These are phyloP conservation scores for Tetragonia tetragonoides DNA, from an alignment of 148 eudicot genomes.

Conservation along the genomic window DNA sequence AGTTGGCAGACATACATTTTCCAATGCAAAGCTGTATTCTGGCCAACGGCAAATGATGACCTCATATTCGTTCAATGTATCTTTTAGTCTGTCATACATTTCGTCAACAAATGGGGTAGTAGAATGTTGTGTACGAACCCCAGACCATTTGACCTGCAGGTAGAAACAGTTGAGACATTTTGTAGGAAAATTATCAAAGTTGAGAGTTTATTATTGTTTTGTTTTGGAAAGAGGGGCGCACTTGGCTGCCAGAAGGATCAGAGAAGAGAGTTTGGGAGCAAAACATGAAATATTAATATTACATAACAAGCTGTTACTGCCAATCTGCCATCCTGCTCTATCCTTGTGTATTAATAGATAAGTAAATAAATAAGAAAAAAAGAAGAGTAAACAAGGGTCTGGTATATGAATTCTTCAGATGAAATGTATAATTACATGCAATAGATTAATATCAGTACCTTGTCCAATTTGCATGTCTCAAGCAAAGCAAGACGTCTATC, in stretches of 20 bases:
- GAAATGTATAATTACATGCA: not conserved
- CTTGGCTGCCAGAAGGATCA: not conserved
- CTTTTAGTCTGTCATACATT: slow-evolving; percentile 72
- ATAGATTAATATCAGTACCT: slow-evolving; percentile 41
- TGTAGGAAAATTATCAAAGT: not conserved
- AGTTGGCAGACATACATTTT: slow-evolving; percentile 50
- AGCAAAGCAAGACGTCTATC: slow-evolving; percentile 86
- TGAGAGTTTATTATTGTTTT: too few relatives aligned
- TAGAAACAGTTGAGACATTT: slow-evolving; percentile 2
- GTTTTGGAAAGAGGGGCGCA: not conserved
- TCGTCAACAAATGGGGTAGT: slow-evolving; percentile 91
- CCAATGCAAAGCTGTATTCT: slow-evolving; percentile 76
- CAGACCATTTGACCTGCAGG: slow-evolving; percentile 83
- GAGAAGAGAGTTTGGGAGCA: slow-evolving; percentile 1
- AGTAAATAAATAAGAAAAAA: not conserved
- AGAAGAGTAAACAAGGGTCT: not conserved
- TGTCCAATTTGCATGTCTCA: slow-evolving; percentile 80
- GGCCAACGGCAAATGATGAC: slow-evolving; percentile 97
- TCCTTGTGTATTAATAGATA: too few relatives aligned
- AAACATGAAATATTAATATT: not conserved
- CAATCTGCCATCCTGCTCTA: not conserved
- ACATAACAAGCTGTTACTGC: not conserved
- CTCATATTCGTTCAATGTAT: slow-evolving; percentile 68
- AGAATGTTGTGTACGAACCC: slow-evolving; percentile 71
- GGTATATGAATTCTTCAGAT: not conserved